Percentiles rank a stretch among this genome's conserved stretches.
phyloP scores from a whole-genome alignment of 208 protist genomes.

The Crithidia brevicula region DNA sequence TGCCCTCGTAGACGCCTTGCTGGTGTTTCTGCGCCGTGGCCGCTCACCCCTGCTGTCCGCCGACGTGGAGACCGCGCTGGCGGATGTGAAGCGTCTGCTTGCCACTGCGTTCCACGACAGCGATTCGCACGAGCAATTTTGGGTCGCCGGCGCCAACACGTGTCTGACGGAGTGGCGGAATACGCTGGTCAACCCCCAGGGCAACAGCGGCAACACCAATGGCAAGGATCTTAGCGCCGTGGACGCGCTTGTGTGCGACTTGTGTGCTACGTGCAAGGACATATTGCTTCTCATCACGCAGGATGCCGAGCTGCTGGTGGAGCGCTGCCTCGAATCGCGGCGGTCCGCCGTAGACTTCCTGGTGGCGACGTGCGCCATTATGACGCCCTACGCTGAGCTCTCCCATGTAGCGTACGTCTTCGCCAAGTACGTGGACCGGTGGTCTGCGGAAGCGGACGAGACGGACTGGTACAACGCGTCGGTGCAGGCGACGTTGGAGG shows the following conservation, averaged over 20 bases:
- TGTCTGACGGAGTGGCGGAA: slow-evolving; percentile 59
- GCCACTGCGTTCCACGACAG: slow-evolving; percentile 26
- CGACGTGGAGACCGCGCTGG: slow-evolving; percentile 62
- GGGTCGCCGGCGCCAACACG: slow-evolving; percentile 55
- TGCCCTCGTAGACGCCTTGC: slow-evolving; percentile 56
- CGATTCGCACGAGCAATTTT: slow-evolving; percentile 32
- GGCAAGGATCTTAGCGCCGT: not conserved
- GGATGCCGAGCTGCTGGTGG: slow-evolving; percentile 51
- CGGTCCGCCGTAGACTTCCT: slow-evolving; percentile 69
- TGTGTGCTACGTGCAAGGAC: slow-evolving; percentile 63
- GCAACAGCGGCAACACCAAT: slow-evolving; percentile 1
- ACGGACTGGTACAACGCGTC: slow-evolving; percentile 51
- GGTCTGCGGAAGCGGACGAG: slow-evolving; percentile 15
- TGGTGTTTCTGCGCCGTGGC: slow-evolving; percentile 48
- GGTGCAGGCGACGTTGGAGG: slow-evolving; percentile 40
- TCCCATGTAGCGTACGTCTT: slow-evolving; percentile 35
- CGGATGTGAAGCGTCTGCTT: slow-evolving; percentile 69
- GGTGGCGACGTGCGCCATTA: slow-evolving; percentile 69
- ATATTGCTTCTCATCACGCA: slow-evolving; percentile 75
- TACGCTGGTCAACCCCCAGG: slow-evolving; percentile 24
- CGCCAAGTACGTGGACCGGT: slow-evolving; percentile 20
- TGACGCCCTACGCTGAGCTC: slow-evolving; percentile 60
- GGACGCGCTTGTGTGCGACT: slow-evolving; percentile 37
- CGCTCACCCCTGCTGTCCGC: slow-evolving; percentile 44
- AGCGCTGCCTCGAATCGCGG: slow-evolving; percentile 50